Base-by-base conservation (phyloP, 2,329 filamentous ascomycete species). In the Hymenoscyphus fraxineus region DNA sequence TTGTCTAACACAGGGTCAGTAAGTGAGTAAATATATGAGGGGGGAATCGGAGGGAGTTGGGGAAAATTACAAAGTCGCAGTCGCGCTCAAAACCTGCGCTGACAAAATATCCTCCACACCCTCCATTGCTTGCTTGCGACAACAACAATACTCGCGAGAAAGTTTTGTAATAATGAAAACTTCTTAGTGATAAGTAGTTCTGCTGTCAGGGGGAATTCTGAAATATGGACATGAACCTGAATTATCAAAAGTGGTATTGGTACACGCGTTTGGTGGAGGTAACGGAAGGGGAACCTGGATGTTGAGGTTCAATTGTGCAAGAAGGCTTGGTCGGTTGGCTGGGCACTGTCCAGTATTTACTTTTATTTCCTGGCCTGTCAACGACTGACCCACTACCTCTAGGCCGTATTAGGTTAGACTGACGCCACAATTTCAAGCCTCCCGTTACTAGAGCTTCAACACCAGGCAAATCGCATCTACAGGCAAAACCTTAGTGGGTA, bases 11-110 rank as follows among this genome's bases (percentile, higher is more conserved):
- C 15, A n/a, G 0, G n/a, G 10, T 27, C 7, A 40, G 13, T 60
- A 27, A 59, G 2, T 32, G 3, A 41, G 6, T 15, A 40, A 56
- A 19, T 41, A 3, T 19, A 54, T 13, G 19, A 44, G n/a, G 6
- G 41, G 41, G 41, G 16, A 3, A 12, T n/a, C 4, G 35, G 32
- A 62, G 39, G 47, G 22, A 61, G 19, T 32, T 55, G n/a, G 39
- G 41, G n/a, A 32, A 47, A 62, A 59, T 58, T 68, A 69, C 70
- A 63, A 66, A 65, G 69, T 68, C 15, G 67, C 64, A 65, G 69
- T 68, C 15, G 67, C 64, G 55, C 35, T 61, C 47, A 63, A 57
- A 39, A 61, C 31, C 44, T 60, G 64, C 57, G 63, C 59, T 38
- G 59, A 38, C 15, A 59, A 61, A 27, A 61, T 22, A 63, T 62